Evolutionary conservation across 345 rosid genomes (phyloP), one percentile per base, ranked within the genome.

Genomic region (Mercurialis annua): DNA sequence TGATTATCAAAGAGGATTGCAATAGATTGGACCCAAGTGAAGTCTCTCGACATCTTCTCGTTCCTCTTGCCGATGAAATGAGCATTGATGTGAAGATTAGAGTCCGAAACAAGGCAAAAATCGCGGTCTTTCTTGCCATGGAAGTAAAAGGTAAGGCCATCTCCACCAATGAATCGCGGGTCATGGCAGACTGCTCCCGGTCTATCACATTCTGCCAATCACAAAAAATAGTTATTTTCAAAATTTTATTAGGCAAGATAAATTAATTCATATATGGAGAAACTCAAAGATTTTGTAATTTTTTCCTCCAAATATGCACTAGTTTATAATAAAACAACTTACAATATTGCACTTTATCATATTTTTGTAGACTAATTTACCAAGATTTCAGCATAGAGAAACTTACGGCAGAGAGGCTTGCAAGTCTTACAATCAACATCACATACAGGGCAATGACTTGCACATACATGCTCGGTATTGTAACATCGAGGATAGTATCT

Each of bases 21-120:
- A 29, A 82, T 77, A 65, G 86, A 80, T 24, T 83, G 87, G 54
- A 83, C 86, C 86, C 87, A 81, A 26, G 90, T 86, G 81, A 83
- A 86, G 73, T 83, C 90, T 17, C 90, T 81, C 44, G 70, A 16
- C 84, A 78, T 77, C 75, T 81, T 80, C 15, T 69, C 9, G 5
- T 78, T 83, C 12, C 85, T 71, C 56, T 75, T 76, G 38, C 87
- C 85, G 9, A 83, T 81, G 83, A 86, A 83, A 72, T 83, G 84
- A 26, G 80, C 90, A 34, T 81, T 83, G 76, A 81, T 80, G 80
- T 80, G 84, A 34, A 83, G 76, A 69, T 83, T 80, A 64, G 83
- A 64, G 52, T 83, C 87, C 0, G 90, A 80, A 49, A 83, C 66
- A 17, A 86, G 84, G 69, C 84, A 83, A 49, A 81, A 85, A 75